Conservation (phyloP, 2,329 filamentous ascomycete genomes). For the Penicillium vulpinum region DNA sequence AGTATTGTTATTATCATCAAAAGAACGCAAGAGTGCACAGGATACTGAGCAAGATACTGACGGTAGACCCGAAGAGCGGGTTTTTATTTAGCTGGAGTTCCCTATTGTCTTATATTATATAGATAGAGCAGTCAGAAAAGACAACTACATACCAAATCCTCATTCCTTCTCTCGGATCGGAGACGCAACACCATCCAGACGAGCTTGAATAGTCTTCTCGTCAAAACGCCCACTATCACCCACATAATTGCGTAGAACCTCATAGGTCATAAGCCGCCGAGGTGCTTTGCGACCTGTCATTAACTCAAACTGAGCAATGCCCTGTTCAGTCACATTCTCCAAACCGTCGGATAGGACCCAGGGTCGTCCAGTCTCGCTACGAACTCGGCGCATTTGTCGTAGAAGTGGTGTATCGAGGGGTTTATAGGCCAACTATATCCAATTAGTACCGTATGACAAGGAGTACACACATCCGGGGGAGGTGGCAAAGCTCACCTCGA, state of each 20-base stretch:
- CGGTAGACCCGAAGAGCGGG: too few relatives aligned
- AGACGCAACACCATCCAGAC: conserved; percentile 32
- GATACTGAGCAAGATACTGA: too few relatives aligned
- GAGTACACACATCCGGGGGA: background rate
- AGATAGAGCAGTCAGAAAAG: background rate
- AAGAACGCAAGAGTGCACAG: too few relatives aligned
- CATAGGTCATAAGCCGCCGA: conserved; percentile 67
- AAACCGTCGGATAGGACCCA: conserved; percentile 77
- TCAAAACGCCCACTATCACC: conserved; percentile 39
- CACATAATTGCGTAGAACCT: conserved; percentile 50
- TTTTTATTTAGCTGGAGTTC: too few relatives aligned
- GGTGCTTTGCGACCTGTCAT: conserved; percentile 75
- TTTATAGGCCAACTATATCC: conserved; percentile 60
- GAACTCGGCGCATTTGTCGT: conserved; percentile 64
- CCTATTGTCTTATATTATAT: too few relatives aligned
- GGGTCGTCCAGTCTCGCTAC: conserved; percentile 50
- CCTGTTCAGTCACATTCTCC: conserved; percentile 75
- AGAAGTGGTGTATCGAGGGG: conserved; percentile 71
- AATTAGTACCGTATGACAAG: conserved; percentile 28
- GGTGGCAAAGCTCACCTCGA: conserved; percentile 55
- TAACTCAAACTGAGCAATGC: conserved; percentile 77
- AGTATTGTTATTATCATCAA: too few relatives aligned
- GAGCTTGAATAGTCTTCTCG: conserved; percentile 40
- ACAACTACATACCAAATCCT: background rate
- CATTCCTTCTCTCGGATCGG: background rate